These are phyloP conservation scores for Aspergillus phoenicis DNA, from an alignment of 2,329 filamentous ascomycete species.

Conservation along the genomic window DNA sequence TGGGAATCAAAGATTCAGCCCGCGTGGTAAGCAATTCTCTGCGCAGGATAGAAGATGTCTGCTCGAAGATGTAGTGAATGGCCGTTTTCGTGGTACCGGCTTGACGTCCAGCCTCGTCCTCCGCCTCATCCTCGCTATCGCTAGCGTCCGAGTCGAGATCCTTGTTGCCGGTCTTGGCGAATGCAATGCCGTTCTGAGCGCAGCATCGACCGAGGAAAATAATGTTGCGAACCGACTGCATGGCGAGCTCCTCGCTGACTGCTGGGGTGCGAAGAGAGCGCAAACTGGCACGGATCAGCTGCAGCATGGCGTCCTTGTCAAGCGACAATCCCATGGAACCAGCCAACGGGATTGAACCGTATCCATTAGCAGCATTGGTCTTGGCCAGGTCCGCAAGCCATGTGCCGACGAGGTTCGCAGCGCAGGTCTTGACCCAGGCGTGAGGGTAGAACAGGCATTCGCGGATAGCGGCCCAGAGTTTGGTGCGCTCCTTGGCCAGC, in stretches of 20 bases:
- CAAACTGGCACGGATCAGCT: slow-evolving; percentile 60
- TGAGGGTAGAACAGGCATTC: slow-evolving; percentile 72
- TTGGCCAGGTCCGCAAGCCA: slow-evolving; percentile 79
- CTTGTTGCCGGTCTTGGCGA: slow-evolving; percentile 44
- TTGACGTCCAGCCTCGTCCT: slow-evolving; percentile 38
- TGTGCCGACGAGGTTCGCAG: slow-evolving; percentile 72
- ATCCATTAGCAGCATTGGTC: slow-evolving; percentile 57
- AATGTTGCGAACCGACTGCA: slow-evolving; percentile 77
- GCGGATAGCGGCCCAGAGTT: slow-evolving; percentile 72
- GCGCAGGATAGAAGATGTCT: slow-evolving; percentile 76
- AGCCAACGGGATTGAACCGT: slow-evolving; percentile 61
- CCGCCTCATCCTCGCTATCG: slow-evolving; percentile 49
- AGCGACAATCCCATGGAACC: slow-evolving; percentile 74
- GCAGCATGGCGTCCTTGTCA: slow-evolving; percentile 63
- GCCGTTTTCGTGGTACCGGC: slow-evolving; percentile 48
- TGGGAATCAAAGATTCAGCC: slow-evolving; percentile 67
- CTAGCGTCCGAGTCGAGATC: slow-evolving; percentile 42
- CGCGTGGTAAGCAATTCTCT: slow-evolving; percentile 68
- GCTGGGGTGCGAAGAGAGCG: slow-evolving; percentile 63
- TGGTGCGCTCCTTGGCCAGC: slow-evolving; percentile 60
- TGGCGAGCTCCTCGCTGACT: slow-evolving; percentile 73
- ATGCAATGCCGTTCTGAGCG: slow-evolving; percentile 58
- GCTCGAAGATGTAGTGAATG: slow-evolving; percentile 75
- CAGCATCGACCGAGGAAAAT: slow-evolving; percentile 75
- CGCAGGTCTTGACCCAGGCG: slow-evolving; percentile 72